Percentiles rank a stretch among this genome's conserved stretches.
phyloP scores from a whole-genome alignment of 2,329 filamentous ascomycete species.

The Didymella sp. region DNA sequence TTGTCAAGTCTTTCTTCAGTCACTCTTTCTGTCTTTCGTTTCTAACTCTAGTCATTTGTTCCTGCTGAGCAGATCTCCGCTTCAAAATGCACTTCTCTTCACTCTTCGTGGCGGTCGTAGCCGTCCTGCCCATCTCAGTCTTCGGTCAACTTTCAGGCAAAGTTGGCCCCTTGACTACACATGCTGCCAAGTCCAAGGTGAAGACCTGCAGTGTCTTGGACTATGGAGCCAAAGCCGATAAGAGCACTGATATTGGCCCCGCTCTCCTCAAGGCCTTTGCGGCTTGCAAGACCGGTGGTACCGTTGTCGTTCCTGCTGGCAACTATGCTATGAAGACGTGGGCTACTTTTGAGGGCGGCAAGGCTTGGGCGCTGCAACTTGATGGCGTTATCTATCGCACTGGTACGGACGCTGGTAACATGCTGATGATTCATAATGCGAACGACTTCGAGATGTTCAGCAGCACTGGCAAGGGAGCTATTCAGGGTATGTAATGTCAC shows the following conservation, averaged over 20 bases:
- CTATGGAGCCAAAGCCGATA: slow-evolving; percentile 61
- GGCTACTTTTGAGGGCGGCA: slow-evolving; percentile 58
- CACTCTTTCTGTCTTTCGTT: slow-evolving; percentile 2
- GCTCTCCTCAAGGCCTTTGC: slow-evolving; percentile 58
- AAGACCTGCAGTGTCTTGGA: slow-evolving; percentile 62
- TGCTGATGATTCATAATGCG: slow-evolving; percentile 60
- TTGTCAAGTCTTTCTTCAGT: neutral
- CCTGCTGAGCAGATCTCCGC: slow-evolving; percentile 35
- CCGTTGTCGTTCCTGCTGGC: slow-evolving; percentile 59
- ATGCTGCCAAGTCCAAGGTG: slow-evolving; percentile 53
- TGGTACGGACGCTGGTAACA: slow-evolving; percentile 59
- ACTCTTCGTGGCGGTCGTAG: slow-evolving; percentile 31
- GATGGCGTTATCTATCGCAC: slow-evolving; percentile 62
- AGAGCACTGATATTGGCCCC: slow-evolving; percentile 59
- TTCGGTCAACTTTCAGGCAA: slow-evolving; percentile 45
- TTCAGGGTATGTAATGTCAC: slow-evolving; percentile 51
- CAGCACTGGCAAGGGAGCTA: slow-evolving; percentile 58
- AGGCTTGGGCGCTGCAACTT: slow-evolving; percentile 59
- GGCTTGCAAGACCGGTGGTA: slow-evolving; percentile 60
- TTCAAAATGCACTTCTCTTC: slow-evolving; percentile 36
- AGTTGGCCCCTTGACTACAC: slow-evolving; percentile 43
- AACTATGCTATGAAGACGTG: slow-evolving; percentile 60
- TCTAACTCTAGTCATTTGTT: slow-evolving; percentile 17
- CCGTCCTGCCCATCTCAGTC: slow-evolving; percentile 30
- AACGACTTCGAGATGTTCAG: slow-evolving; percentile 63